Percentiles rank a stretch among this genome's conserved stretches.
Conservation (phyloP, 148 eudicot species). For the Mesembryanthemum crystallinum region DNA sequence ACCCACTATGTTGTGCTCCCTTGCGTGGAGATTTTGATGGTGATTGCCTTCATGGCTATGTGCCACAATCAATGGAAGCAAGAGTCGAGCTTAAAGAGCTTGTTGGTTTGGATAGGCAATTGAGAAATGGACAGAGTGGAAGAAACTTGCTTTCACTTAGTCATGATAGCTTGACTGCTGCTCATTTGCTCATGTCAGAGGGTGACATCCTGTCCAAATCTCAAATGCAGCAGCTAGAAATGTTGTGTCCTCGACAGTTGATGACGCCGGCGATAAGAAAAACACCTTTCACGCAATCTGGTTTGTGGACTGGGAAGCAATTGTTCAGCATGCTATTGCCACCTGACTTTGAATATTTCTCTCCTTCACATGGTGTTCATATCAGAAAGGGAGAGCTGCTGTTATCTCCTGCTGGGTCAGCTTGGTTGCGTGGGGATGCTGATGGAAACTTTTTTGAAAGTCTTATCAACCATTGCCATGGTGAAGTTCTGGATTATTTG, state of each 20-base stretch:
- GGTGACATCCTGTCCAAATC: constrained; percentile 44
- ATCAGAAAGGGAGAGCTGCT: constrained; percentile 68
- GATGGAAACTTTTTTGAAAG: constrained; percentile 57
- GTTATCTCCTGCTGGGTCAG: constrained; percentile 49
- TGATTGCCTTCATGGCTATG: constrained; percentile 86
- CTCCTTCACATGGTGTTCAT: constrained; percentile 38
- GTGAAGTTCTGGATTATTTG: constrained; percentile 48
- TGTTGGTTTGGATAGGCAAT: constrained; percentile 64
- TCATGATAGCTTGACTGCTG: constrained; percentile 89
- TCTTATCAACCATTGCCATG: constrained; percentile 49
- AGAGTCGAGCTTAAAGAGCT: constrained; percentile 85
- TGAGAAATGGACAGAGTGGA: constrained; percentile 76
- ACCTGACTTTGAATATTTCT: constrained; percentile 51
- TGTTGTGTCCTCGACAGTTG: constrained; percentile 50
- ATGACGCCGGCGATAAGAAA: constrained; percentile 44
- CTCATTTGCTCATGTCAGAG: constrained; percentile 63
- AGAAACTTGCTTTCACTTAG: constrained; percentile 60
- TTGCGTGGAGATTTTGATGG: constrained; percentile 94
- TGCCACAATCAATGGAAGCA: constrained; percentile 76
- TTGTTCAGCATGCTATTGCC: constrained; percentile 75
- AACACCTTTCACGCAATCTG: constrained; percentile 26
- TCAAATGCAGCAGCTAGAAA: constrained; percentile 74
- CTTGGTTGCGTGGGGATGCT: constrained; percentile 73
- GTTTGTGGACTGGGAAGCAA: constrained; percentile 77
- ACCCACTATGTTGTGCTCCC: constrained; percentile 83